These are phyloP conservation scores for Sporothrix pseudoabietina DNA, from an alignment of 2,329 filamentous ascomycete genomes.

Conservation along the genomic window DNA sequence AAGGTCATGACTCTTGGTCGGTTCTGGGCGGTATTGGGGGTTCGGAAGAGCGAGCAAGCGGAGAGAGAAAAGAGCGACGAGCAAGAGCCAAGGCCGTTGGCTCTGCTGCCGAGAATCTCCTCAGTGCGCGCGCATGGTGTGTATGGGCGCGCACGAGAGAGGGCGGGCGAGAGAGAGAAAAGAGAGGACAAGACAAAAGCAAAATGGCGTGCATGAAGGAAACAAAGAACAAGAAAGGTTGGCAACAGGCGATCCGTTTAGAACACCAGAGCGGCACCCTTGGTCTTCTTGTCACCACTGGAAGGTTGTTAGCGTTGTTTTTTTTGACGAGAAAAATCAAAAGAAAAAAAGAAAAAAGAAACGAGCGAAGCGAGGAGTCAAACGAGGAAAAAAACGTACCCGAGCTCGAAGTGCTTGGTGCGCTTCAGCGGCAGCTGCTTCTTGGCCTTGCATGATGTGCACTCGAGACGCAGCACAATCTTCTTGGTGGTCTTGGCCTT, in stretches of 20 bases:
- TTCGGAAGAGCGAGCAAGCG: constrained; percentile 16
- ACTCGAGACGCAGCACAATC: constrained; percentile 97
- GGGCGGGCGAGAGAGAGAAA: not conserved
- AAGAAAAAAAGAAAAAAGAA: no score
- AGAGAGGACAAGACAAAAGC: constrained; percentile 23
- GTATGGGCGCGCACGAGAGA: constrained; percentile 4
- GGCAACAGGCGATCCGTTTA: constrained; percentile 59
- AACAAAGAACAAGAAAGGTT: constrained; percentile 23
- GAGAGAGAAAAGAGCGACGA: constrained; percentile 3
- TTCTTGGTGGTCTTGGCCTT: constrained; percentile 99
- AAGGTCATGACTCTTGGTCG: constrained; percentile 6
- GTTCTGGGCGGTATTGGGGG: not conserved
- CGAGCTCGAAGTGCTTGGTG: constrained; percentile 99
- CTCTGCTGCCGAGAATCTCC: constrained; percentile 1
- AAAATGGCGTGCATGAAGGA: constrained; percentile 22
- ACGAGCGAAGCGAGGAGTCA: not conserved
- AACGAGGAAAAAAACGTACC: constrained; percentile 62
- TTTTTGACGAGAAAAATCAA: constrained; percentile 13
- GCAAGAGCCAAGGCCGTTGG: not conserved
- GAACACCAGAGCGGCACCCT: constrained; percentile 99
- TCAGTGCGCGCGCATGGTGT: not conserved
- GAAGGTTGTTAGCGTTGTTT: constrained; percentile 44
- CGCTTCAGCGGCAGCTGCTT: constrained; percentile 97
- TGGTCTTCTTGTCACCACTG: constrained; percentile 99
- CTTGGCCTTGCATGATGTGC: constrained; percentile 97